A percentile compares a stretch with the other conserved stretches of the same genome.
Evolutionary conservation across 768 basidiomycete species (phyloP).

Genomic region (Filobasidium floriforme): DNA sequence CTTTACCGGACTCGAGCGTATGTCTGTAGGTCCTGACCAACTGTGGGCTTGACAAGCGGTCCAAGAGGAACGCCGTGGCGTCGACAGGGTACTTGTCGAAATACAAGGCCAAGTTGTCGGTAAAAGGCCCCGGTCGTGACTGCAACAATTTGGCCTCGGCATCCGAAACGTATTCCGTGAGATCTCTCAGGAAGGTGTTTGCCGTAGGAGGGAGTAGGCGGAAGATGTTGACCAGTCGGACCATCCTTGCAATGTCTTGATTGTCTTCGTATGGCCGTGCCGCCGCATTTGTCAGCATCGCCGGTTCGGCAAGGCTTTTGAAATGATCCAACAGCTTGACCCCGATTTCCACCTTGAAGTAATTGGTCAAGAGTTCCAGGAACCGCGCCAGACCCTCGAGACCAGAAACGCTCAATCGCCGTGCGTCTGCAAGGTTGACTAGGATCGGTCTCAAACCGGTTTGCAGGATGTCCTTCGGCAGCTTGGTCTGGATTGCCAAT

Average conservation of each 20-base stretch:
- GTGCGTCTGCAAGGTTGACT: slow-evolving; percentile 96
- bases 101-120: slow-evolving; percentile 81
- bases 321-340: slow-evolving; percentile 95
- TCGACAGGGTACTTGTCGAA: slow-evolving; percentile 82
- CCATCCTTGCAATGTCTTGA: slow-evolving; percentile 83
- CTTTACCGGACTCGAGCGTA: slow-evolving; percentile 69
- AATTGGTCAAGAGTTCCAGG: slow-evolving; percentile 88
- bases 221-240: slow-evolving; percentile 93
- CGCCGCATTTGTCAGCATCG: slow-evolving; percentile 70
- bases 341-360: slow-evolving; percentile 99
- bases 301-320: slow-evolving; percentile 80
- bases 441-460: slow-evolving; percentile 90
- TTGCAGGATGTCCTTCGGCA: slow-evolving; percentile 91
- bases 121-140: slow-evolving; percentile 81
- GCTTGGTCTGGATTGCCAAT: slow-evolving; percentile 74
- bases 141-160: slow-evolving; percentile 88
- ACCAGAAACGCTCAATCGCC: slow-evolving; percentile 82
- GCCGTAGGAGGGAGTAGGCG: slow-evolving; percentile 83
- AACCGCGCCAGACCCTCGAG: slow-evolving; percentile 83
- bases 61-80: slow-evolving; percentile 74
- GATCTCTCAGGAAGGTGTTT: slow-evolving; percentile 77
- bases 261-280: slow-evolving; percentile 71
- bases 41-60: slow-evolving; percentile 65
- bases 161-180: slow-evolving; percentile 82
- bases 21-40: slow-evolving; percentile 76